A percentile compares a stretch with the other conserved stretches of the same genome.
phyloP scores from a whole-genome alignment of 331 rosid genomes.

The Arachis monticola region DNA sequence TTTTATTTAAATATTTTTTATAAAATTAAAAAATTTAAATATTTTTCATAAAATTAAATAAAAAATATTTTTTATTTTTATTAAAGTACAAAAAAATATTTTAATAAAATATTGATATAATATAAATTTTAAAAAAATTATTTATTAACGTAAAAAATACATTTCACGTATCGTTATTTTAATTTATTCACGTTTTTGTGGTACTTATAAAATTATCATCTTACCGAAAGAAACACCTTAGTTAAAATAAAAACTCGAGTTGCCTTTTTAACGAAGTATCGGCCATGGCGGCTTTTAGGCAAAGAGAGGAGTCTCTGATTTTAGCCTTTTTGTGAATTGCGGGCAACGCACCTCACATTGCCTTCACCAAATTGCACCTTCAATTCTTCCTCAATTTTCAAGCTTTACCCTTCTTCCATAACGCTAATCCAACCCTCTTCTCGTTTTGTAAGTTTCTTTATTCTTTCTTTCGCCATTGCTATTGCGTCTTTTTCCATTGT shows the following conservation, averaged over 20 bases:
- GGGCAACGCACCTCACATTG: conserved; percentile 33
- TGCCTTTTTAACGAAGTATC: conserved; percentile 8
- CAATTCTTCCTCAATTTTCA: conserved; percentile 32
- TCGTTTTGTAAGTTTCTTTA: conserved; percentile 29
- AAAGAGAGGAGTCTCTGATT: conserved; percentile 16
- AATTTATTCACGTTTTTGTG: no score
- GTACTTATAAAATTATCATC: no score
- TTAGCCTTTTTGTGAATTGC: conserved; percentile 20
- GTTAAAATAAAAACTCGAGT: not conserved
- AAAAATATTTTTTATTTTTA: no score
- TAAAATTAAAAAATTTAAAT: no score
- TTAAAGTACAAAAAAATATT: no score
- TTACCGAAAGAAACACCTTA: no score
- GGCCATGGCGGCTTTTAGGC: conserved; percentile 1
- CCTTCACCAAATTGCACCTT: conserved; percentile 16
- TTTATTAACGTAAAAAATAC: no score
- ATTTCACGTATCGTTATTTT: no score
- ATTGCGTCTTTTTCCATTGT: not conserved
- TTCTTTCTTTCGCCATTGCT: not conserved
- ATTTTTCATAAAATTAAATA: no score
- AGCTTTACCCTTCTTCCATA: not conserved
- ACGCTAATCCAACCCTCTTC: not conserved
- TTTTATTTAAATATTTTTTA: no score
- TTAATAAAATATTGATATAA: no score
- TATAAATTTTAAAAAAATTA: no score